Conservation (phyloP, 1,284 basidiomycete genomes). For the Trichosporon faecale region DNA sequence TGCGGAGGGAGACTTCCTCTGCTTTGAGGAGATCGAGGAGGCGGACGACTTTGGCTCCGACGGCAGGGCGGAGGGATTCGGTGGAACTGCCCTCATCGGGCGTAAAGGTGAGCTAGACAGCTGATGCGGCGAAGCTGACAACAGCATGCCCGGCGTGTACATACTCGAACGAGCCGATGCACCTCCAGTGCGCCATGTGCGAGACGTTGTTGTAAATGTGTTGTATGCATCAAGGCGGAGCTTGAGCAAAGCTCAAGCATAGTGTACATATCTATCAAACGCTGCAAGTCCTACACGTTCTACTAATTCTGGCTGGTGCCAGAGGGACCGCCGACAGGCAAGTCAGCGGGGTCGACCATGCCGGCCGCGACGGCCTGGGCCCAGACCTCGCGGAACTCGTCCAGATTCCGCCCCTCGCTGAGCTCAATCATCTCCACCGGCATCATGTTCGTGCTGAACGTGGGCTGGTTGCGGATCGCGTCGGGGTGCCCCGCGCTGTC, state of each 20-base stretch:
- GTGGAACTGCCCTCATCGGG: conserved; percentile 39
- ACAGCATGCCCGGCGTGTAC: conserved; percentile 35
- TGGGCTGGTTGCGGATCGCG: conserved; percentile 64
- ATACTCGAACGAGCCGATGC: conserved; percentile 29
- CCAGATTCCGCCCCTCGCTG: conserved; percentile 67
- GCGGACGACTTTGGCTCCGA: conserved; percentile 30
- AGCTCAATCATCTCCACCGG: conserved; percentile 80
- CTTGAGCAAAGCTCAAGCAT: not conserved
- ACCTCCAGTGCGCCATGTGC: conserved; percentile 27
- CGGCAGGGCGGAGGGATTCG: conserved; percentile 39
- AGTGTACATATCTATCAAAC: not conserved
- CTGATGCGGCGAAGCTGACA: conserved; percentile 14
- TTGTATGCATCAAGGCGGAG: conserved; percentile 5
- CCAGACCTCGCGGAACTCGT: conserved; percentile 61
- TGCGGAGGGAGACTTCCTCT: conserved; percentile 30
- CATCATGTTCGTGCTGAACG: conserved; percentile 84
- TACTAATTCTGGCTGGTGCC: not conserved
- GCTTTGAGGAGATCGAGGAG: conserved; percentile 26
- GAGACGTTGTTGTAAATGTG: conserved; percentile 2
- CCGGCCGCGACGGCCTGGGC: conserved; percentile 30
- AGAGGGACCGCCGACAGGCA: not conserved
- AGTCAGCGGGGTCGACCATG: conserved; percentile 11
- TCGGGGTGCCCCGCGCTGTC: conserved; percentile 67
- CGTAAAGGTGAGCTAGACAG: conserved; percentile 28
- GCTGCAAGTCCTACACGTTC: too few relatives aligned